phyloP scores from a whole-genome alignment of 768 basidiomycete genomes.

The Russula dissimulans region DNA sequence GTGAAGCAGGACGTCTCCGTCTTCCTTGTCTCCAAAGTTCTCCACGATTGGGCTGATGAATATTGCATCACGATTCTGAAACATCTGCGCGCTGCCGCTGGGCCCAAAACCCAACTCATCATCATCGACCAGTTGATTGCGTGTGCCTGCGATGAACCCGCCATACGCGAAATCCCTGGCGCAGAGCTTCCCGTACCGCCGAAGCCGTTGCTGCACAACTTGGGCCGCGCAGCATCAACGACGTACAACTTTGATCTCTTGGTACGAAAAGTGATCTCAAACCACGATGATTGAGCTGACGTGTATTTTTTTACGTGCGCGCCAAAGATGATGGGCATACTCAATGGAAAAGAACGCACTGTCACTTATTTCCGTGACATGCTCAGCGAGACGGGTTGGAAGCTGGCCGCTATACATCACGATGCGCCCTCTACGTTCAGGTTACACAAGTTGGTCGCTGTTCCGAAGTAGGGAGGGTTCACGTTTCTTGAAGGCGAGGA shows the following conservation, averaged over 20 bases:
- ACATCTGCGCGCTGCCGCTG: conserved; percentile 10
- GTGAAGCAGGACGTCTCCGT: not conserved
- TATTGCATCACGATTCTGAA: conserved; percentile 15
- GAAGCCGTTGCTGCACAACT: conserved; percentile 21
- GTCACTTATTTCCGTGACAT: not conserved
- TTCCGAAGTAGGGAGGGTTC: not conserved
- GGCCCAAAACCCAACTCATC: conserved; percentile 22
- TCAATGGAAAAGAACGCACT: conserved; percentile 2
- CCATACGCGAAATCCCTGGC: conserved; percentile 12
- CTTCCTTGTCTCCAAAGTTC: not conserved
- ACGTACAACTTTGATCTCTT: conserved; percentile 18
- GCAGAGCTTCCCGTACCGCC: conserved; percentile 14
- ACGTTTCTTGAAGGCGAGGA: not conserved
- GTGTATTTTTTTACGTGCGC: not conserved
- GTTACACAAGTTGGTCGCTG: not conserved
- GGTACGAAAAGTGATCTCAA: conserved; percentile 4
- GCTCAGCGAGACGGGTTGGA: not conserved
- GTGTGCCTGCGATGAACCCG: conserved; percentile 21
- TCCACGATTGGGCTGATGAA: conserved; percentile 26
- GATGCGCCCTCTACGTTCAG: not conserved
- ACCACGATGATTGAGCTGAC: not conserved
- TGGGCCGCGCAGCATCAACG: conserved; percentile 16
- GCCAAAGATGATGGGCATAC: not conserved
- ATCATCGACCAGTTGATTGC: conserved; percentile 22
- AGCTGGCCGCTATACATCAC: not conserved